Evolutionary conservation across 768 basidiomycete species (phyloP), one percentile per base, ranked within the genome.

Genomic region (Leccinum pellstonianum): DNA sequence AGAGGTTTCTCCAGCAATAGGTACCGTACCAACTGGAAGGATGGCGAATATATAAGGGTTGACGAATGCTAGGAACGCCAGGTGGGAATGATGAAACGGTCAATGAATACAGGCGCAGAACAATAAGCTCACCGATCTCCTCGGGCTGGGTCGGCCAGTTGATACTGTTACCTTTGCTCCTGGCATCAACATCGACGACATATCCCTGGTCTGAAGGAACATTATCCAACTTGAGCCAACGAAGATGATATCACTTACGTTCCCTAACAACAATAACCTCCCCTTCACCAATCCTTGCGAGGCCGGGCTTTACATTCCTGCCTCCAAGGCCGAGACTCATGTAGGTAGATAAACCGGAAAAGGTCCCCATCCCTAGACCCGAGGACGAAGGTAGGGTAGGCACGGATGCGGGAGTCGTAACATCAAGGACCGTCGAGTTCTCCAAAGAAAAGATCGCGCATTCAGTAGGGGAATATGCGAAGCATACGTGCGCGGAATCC

Each of bases 81-180:
- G 69, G 61, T 83, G 76, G 21, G 83, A 88, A 87, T 46, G 85
- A 88, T 54, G 81, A 77, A 12, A 81, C 77, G 1, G 81, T 79
- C 84, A 87, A 90, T 55, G 81, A 79, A 29, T 88, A 80, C 17
- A n/a, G 19, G 29, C 3, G 9, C 21, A 55, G 6, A 37, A 52
- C 8, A 23, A 33, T 7, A 46, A 31, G 56, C 75, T 66, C 63
- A 88, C 91, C 80, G 27, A 88, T 79, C 62, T 96, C 94, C 67
- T 95, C 93, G 23, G 91, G 92, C 51, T 87, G 81, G n/a, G 83
- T 81, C 2, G 87, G 84, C 89, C 91, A 95, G 61, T 83, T 83
- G 15, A 95, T 81, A 17, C 77, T 76, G 9, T 74, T 66, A 2
- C 75, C 64, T 38, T 83, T 77, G 0, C 83, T 80, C 63, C 81